A percentile compares a stretch with the other conserved stretches of the same genome.
Conservation (phyloP, 345 rosid genomes). For the Gossypium australe region DNA sequence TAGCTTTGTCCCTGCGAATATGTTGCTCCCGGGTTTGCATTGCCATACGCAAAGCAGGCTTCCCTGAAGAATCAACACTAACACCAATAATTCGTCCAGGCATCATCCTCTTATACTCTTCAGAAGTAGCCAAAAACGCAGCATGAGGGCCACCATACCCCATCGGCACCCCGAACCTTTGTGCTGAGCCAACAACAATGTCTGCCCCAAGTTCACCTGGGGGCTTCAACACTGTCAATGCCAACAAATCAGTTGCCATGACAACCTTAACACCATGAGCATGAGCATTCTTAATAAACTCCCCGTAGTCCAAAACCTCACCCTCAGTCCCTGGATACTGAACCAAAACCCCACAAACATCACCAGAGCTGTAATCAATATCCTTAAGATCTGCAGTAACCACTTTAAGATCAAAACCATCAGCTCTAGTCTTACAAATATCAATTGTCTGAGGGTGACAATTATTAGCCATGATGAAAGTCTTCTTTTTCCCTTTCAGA, state of each 20-base stretch:
- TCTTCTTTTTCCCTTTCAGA: conserved; percentile 85
- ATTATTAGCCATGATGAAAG: conserved; percentile 71
- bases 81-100: conserved; percentile 94
- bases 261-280: conserved; percentile 95
- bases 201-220: conserved; percentile 94
- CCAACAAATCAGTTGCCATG: conserved; percentile 89
- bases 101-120: conserved; percentile 98
- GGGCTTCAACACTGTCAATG: conserved; percentile 92
- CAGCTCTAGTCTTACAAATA: conserved; percentile 88
- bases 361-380: conserved; percentile 71
- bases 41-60: conserved; percentile 93
- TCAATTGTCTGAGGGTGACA: conserved; percentile 97
- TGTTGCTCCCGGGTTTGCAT: conserved; percentile 99
- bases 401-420: conserved; percentile 74
- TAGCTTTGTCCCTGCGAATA: conserved; percentile 98
- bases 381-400: conserved; percentile 71
- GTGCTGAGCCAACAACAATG: conserved; percentile 93
- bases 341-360: conserved; percentile 91
- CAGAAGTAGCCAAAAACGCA: conserved; percentile 94
- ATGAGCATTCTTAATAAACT: conserved; percentile 86
- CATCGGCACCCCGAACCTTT: conserved; percentile 98
- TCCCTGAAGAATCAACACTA: conserved; percentile 91
- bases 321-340: conserved; percentile 99
- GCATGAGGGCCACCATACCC: conserved; percentile 99
- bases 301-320: conserved; percentile 80